Percentiles rank a stretch among this genome's conserved stretches.
Evolutionary conservation across 768 basidiomycete genomes (phyloP).

Genomic region (Amyloporia xantha): DNA sequence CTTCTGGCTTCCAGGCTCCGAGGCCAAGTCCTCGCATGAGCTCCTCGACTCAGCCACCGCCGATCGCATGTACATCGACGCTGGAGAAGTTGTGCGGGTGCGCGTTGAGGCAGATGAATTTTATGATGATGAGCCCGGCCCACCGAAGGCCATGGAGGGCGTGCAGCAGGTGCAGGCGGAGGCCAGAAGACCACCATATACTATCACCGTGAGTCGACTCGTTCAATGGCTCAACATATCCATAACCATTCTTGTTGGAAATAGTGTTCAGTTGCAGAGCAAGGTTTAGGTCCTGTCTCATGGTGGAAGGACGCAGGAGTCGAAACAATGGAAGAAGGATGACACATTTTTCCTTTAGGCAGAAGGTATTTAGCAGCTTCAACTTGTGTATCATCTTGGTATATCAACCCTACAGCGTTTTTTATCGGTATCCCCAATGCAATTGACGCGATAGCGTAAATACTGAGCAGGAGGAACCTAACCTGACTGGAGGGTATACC

Average conservation of each 20-base stretch:
- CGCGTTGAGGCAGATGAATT: constrained; percentile 81
- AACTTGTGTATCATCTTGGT: too few species aligned
- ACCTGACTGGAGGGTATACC: neutral
- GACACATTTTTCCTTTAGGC: too few species aligned
- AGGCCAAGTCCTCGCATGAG: constrained; percentile 46
- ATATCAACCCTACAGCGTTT: too few species aligned
- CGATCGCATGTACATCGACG: constrained; percentile 77
- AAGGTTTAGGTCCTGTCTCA: constrained; percentile 66
- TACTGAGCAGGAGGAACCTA: neutral
- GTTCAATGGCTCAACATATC: neutral
- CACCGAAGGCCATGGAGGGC: constrained; percentile 68
- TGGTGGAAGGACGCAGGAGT: constrained; percentile 63
- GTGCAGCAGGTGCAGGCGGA: constrained; percentile 48
- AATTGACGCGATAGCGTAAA: neutral
- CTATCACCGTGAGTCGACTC: constrained; percentile 48
- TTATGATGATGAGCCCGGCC: constrained; percentile 81
- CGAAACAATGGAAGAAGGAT: constrained; percentile 36
- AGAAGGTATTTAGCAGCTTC: too few species aligned
- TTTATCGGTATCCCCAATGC: too few species aligned
- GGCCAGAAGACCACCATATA: constrained; percentile 54
- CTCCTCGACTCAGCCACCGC: constrained; percentile 61
- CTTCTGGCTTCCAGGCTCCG: constrained; percentile 69
- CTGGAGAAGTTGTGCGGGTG: constrained; percentile 67
- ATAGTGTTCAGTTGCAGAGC: constrained; percentile 78
- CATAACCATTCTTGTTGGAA: neutral